Evolutionary conservation across 2,329 filamentous ascomycete genomes (phyloP).

Genomic region (Bipolaris bicolor): DNA sequence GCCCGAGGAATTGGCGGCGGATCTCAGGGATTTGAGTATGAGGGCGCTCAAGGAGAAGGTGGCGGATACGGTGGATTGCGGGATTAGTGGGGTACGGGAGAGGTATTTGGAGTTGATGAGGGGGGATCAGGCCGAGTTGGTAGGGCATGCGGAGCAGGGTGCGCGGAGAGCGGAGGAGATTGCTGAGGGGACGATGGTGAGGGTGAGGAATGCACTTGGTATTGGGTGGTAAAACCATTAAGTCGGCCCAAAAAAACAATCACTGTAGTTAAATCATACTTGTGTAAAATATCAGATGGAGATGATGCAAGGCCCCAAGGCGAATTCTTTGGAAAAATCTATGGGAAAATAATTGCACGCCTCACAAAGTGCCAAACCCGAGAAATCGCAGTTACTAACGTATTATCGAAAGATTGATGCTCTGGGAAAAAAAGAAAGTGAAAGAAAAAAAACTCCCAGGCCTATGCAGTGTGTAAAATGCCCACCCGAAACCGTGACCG

Average conservation of each 20-base stretch:
- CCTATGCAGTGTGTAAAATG: conserved; percentile 27
- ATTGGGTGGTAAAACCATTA: conserved; percentile 5
- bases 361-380: background rate
- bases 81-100: conserved; percentile 62
- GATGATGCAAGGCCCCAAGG: too few species aligned
- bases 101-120: conserved; percentile 62
- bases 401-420: conserved; percentile 4
- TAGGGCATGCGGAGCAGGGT: conserved; percentile 64
- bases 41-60: conserved; percentile 69
- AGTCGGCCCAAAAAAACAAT: background rate
- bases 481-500: conserved; percentile 10
- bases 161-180: conserved; percentile 66
- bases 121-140: conserved; percentile 60
- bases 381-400: background rate
- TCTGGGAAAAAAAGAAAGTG: background rate
- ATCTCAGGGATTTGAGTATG: conserved; percentile 56
- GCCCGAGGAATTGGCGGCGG: conserved; percentile 54
- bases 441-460: conserved; percentile 7
- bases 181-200: conserved; percentile 60
- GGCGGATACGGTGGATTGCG: conserved; percentile 61
- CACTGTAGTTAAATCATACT: too few species aligned
- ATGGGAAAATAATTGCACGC: background rate
- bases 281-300: background rate
- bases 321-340: conserved; percentile 2
- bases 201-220: conserved; percentile 30